Conservation (phyloP, 495 filamentous ascomycete species). For the Xylaria cubensis region DNA sequence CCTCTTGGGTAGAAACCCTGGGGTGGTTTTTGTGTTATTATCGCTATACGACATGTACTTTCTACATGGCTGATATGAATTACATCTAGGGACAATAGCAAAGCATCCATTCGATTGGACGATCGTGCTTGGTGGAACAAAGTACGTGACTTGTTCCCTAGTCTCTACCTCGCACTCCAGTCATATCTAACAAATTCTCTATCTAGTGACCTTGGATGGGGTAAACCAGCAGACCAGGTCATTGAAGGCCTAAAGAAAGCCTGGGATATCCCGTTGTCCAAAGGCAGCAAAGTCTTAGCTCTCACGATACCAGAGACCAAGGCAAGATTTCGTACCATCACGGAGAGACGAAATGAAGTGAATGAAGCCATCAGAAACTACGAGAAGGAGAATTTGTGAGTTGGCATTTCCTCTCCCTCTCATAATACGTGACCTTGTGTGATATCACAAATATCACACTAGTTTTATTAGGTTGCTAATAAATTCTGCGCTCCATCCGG, state of each 20-base stretch:
- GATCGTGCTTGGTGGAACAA: slow-evolving; percentile 65
- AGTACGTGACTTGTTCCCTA: slow-evolving; percentile 45
- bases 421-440: not conserved
- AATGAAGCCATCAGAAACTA: slow-evolving; percentile 60
- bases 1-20: not conserved
- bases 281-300: slow-evolving; percentile 61
- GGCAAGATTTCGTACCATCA: slow-evolving; percentile 34
- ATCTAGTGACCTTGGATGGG: slow-evolving; percentile 53
- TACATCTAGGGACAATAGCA: slow-evolving; percentile 27
- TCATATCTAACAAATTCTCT: not conserved
- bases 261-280: slow-evolving; percentile 55
- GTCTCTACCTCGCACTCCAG: not conserved
- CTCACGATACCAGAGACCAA: slow-evolving; percentile 64
- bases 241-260: slow-evolving; percentile 47
- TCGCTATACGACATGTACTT: not conserved
- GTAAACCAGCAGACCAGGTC: slow-evolving; percentile 43
- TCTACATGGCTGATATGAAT: slow-evolving; percentile 9
- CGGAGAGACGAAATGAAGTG: slow-evolving; percentile 51
- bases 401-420: slow-evolving; percentile 27
- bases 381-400: slow-evolving; percentile 54
- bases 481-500: too few relatives aligned
- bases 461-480: not conserved
- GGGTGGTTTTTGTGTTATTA: not conserved
- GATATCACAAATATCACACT: not conserved
- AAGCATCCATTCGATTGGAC: slow-evolving; percentile 49